These are phyloP conservation scores for apple (Malus domestica) DNA, from an alignment of 306 rosid genomes.

Conservation along the genomic window DNA sequence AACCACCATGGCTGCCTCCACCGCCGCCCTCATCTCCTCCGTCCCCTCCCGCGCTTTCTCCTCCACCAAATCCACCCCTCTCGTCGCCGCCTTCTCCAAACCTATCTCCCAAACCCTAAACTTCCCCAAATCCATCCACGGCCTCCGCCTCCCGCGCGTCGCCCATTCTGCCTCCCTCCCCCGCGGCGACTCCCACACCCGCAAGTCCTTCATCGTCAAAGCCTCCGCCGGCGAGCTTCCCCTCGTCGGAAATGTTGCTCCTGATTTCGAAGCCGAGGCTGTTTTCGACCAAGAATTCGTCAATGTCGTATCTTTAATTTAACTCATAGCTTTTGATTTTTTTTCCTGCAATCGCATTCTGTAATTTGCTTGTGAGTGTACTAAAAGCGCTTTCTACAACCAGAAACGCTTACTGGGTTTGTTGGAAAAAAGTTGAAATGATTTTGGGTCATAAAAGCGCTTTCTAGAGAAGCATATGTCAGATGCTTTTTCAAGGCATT, in stretches of 20 bases:
- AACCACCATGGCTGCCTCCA: conserved; percentile 30
- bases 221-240: conserved; percentile 70
- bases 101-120: conserved; percentile 35
- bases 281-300: conserved; percentile 89
- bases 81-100: conserved; percentile 22
- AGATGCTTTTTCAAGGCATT: background rate
- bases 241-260: conserved; percentile 69
- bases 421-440: too few relatives aligned
- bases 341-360: background rate
- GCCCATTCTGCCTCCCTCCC: conserved; percentile 38
- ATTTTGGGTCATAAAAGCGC: too few relatives aligned
- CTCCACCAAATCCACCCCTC: conserved; percentile 37
- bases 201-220: conserved; percentile 53
- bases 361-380: background rate
- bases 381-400: too few relatives aligned
- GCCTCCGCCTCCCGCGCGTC: conserved; percentile 49
- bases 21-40: conserved; percentile 57
- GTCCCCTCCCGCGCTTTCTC: conserved; percentile 53
- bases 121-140: conserved; percentile 54
- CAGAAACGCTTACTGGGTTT: too few relatives aligned
- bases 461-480: background rate
- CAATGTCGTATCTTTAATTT: conserved; percentile 29
- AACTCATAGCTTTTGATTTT: too few relatives aligned
- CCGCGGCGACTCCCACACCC: conserved; percentile 25
- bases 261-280: conserved; percentile 92